Percentiles rank a stretch among this genome's conserved stretches.
These are phyloP conservation scores for Phytophthora quininea DNA, from an alignment of 352 stramenopile genomes.

Conservation along the genomic window DNA sequence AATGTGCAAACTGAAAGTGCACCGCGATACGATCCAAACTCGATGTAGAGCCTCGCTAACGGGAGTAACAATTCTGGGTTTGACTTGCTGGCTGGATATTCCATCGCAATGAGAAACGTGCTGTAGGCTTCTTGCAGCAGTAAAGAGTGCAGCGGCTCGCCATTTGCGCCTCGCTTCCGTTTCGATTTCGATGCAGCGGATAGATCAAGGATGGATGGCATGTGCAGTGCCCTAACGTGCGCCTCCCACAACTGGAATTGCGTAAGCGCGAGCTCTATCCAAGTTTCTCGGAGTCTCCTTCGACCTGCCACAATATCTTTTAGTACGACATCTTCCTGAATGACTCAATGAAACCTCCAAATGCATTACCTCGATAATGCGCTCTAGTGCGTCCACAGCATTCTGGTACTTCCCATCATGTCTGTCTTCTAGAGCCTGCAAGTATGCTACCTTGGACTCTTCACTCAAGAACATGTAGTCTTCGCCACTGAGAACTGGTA, in stretches of 20 bases:
- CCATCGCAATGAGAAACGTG: constrained; percentile 81
- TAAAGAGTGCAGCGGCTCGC: constrained; percentile 24
- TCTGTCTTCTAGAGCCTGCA: constrained; percentile 40
- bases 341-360: neutral
- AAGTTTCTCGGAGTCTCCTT: constrained; percentile 65
- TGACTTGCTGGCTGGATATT: constrained; percentile 73
- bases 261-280: constrained; percentile 60
- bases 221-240: constrained; percentile 44
- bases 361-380: constrained; percentile 47
- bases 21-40: constrained; percentile 63
- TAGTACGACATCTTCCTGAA: neutral
- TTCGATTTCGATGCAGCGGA: constrained; percentile 11
- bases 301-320: constrained; percentile 33
- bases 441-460: constrained; percentile 31
- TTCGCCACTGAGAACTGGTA: constrained; percentile 5
- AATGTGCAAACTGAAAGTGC: constrained; percentile 73
- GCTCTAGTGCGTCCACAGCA: constrained; percentile 44
- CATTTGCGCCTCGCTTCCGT: constrained; percentile 8
- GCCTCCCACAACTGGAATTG: constrained; percentile 70
- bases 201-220: constrained; percentile 33
- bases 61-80: constrained; percentile 60
- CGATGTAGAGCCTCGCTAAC: constrained; percentile 69
- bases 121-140: constrained; percentile 67
- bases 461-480: constrained; percentile 26
- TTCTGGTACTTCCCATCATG: constrained; percentile 47